Percentiles rank a stretch among this genome's conserved stretches.
These are phyloP conservation scores for Alternaria triticimaculans DNA, from an alignment of 2,329 filamentous ascomycete genomes.

Conservation along the genomic window DNA sequence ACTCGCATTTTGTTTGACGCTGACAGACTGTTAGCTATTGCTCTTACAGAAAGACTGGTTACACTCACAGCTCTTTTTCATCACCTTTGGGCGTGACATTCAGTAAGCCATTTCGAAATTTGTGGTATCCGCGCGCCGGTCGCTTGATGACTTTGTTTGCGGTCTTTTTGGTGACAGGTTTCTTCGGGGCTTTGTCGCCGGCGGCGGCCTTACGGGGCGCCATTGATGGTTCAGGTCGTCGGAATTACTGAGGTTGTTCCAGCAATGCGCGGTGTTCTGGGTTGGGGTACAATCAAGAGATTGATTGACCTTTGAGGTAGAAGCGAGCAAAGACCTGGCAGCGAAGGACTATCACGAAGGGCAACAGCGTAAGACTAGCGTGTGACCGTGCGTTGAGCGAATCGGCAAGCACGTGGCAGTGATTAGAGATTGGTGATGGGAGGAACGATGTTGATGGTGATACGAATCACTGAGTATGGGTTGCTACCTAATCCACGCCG, in stretches of 20 bases:
- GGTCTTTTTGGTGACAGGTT: not conserved
- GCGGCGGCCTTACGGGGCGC: not conserved
- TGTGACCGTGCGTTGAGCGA: not conserved
- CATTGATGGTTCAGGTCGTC: not conserved
- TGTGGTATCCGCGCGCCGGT: constrained; percentile 21
- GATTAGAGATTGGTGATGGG: not conserved
- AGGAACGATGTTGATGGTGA: not conserved
- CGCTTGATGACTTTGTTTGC: constrained; percentile 14
- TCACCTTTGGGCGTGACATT: constrained; percentile 21
- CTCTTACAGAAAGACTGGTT: not conserved
- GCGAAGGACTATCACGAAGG: no score
- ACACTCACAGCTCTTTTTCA: constrained; percentile 16
- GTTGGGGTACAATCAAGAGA: not conserved
- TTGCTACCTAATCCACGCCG: not conserved
- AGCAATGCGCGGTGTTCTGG: not conserved
- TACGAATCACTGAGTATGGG: not conserved
- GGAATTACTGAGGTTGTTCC: not conserved
- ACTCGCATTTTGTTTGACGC: constrained; percentile 9
- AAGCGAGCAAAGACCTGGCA: not conserved
- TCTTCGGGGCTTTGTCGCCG: not conserved
- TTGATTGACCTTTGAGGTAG: not conserved
- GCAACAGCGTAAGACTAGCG: not conserved
- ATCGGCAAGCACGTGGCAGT: not conserved
- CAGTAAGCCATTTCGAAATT: constrained; percentile 19
- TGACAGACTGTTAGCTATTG: not conserved